These are phyloP conservation scores for Magnaporthiopsis incrustans DNA, from an alignment of 2,329 filamentous ascomycete species.

Conservation along the genomic window DNA sequence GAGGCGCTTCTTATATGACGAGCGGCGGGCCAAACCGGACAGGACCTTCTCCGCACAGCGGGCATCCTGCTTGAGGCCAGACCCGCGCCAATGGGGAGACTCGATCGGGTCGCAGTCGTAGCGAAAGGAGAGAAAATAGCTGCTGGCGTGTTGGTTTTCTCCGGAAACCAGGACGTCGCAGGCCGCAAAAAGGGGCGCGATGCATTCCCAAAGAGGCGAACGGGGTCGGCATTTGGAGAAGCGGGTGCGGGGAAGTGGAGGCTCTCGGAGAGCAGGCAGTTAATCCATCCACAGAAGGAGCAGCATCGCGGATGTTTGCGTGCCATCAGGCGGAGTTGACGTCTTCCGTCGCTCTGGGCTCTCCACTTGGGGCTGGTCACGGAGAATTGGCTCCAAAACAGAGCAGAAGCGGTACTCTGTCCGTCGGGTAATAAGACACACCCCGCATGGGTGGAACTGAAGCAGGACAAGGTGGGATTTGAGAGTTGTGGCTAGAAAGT, in stretches of 20 bases:
- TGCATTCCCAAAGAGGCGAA: too few relatives aligned
- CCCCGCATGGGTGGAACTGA: neutral
- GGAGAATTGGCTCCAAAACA: neutral
- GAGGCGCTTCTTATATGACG: too few relatives aligned
- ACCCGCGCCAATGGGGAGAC: neutral
- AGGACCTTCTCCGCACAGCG: neutral
- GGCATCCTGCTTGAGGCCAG: neutral
- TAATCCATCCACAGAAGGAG: neutral
- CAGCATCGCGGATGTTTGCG: neutral
- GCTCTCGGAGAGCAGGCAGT: neutral
- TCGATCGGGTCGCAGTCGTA: neutral
- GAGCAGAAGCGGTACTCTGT: neutral
- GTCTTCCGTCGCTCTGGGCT: neutral
- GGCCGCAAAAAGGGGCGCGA: too few relatives aligned
- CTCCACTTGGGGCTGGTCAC: neutral
- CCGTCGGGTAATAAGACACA: neutral
- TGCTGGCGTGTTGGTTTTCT: neutral
- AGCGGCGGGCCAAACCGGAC: too few relatives aligned
- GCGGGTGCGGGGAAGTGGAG: neutral
- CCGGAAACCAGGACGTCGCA: too few relatives aligned
- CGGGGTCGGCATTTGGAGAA: neutral
- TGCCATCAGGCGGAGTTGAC: neutral
- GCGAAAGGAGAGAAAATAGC: neutral
- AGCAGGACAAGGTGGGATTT: neutral
- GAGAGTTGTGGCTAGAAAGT: too few relatives aligned